Evolutionary conservation across 345 rosid genomes (phyloP).

Genomic region (Eucalyptus curtisii): DNA sequence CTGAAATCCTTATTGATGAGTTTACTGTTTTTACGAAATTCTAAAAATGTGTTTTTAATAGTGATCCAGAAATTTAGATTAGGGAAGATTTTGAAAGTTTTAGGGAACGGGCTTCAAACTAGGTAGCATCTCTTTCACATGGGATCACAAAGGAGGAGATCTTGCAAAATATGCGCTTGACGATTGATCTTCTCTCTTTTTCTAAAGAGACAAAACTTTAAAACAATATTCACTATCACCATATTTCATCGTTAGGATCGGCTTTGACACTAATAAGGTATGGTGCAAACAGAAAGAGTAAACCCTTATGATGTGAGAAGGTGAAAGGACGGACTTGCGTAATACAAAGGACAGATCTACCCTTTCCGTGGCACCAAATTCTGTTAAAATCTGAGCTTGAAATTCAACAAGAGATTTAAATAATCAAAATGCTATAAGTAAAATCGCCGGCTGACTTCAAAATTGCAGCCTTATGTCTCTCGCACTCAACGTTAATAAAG

Average conservation of each 20-base stretch:
- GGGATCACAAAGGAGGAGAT: neutral
- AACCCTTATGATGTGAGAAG: neutral
- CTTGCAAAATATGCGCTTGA: neutral
- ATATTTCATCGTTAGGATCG: neutral
- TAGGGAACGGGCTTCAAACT: neutral
- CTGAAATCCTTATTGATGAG: neutral
- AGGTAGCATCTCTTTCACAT: neutral
- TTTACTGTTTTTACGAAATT: neutral
- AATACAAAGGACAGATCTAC: neutral
- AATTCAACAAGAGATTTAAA: neutral
- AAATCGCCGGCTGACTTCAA: neutral
- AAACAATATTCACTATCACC: neutral
- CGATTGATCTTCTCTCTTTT: neutral
- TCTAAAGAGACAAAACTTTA: neutral
- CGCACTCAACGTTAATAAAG: neutral
- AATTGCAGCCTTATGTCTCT: neutral
- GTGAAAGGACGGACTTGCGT: neutral
- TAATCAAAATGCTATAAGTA: neutral
- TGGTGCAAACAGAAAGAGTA: neutral
- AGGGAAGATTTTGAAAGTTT: neutral
- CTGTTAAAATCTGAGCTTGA: neutral
- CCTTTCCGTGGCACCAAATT: neutral
- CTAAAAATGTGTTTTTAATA: neutral
- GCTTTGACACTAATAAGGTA: neutral
- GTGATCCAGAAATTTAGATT: neutral